Evolutionary conservation across 2,329 filamentous ascomycete genomes (phyloP).

Genomic region (Fusarium verrucosum): DNA sequence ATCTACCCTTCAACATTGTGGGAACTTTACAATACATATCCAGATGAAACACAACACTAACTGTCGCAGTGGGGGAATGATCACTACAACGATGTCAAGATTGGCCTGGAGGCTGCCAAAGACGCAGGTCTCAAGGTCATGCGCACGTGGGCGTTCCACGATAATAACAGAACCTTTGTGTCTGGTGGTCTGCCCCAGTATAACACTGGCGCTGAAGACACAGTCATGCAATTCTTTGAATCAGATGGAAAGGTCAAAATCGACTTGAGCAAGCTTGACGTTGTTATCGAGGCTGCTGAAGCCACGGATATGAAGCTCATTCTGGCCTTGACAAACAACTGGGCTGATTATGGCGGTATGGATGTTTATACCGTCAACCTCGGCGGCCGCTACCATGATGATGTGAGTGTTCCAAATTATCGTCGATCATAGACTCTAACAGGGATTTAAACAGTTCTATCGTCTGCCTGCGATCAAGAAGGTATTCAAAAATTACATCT

Average conservation of each 20-base stretch:
- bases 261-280: conserved; percentile 19
- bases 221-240: conserved; percentile 50
- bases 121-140: conserved; percentile 25
- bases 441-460: conserved; percentile 53
- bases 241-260: conserved; percentile 27
- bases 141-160: conserved; percentile 28
- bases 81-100: conserved; percentile 45
- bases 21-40: conserved; percentile 15
- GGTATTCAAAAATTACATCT: conserved; percentile 67
- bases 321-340: conserved; percentile 65
- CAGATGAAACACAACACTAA: too few species aligned
- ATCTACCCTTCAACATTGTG: conserved; percentile 64
- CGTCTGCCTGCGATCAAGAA: conserved; percentile 59
- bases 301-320: conserved; percentile 62
- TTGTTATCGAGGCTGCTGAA: conserved; percentile 51
- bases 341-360: conserved; percentile 69
- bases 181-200: conserved; percentile 56
- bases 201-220: conserved; percentile 54
- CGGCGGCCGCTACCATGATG: conserved; percentile 58
- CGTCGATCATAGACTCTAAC: fast-evolving
- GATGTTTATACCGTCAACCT: conserved; percentile 67
- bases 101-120: conserved; percentile 10
- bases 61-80: conserved; percentile 24
- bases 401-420: not conserved
- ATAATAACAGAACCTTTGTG: conserved; percentile 16